Percentiles rank a stretch among this genome's conserved stretches.
Evolutionary conservation across 768 basidiomycete species (phyloP).

Genomic region (Lactifluus piperatus): DNA sequence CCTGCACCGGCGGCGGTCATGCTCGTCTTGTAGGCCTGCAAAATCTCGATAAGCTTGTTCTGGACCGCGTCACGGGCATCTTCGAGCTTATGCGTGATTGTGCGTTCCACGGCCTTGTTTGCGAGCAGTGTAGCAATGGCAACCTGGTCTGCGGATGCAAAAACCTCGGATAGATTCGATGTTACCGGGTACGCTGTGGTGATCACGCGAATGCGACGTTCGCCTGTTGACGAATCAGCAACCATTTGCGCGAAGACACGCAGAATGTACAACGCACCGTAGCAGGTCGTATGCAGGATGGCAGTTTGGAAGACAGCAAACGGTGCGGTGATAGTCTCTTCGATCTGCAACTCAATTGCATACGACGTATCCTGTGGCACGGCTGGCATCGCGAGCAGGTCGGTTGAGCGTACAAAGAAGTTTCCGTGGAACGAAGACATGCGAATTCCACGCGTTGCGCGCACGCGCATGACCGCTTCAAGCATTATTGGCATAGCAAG

Average conservation of each 20-base stretch:
- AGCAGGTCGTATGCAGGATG: constrained; percentile 46
- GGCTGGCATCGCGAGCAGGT: constrained; percentile 46
- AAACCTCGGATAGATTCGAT: constrained; percentile 79
- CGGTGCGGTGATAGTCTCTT: constrained; percentile 40
- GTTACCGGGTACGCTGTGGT: constrained; percentile 86
- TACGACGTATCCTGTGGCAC: constrained; percentile 50
- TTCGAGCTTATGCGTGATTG: constrained; percentile 77
- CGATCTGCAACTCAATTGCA: constrained; percentile 47
- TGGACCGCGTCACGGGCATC: constrained; percentile 80
- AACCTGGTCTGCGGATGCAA: constrained; percentile 83
- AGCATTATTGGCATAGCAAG: constrained; percentile 91
- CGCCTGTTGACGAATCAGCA: constrained; percentile 25
- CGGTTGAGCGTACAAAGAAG: constrained; percentile 51
- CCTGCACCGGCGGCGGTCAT: constrained; percentile 93
- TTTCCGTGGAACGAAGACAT: constrained; percentile 56
- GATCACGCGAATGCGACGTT: constrained; percentile 86
- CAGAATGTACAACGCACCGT: constrained; percentile 25
- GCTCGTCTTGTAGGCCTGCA: constrained; percentile 86
- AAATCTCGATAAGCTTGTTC: constrained; percentile 77
- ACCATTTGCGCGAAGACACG: neutral
- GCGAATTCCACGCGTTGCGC: constrained; percentile 61
- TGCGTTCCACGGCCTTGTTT: constrained; percentile 89
- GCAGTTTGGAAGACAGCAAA: constrained; percentile 48
- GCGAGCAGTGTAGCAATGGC: constrained; percentile 78
- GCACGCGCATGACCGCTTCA: constrained; percentile 96